Evolutionary conservation across 495 filamentous ascomycete genomes (phyloP), one percentile per base, ranked within the genome.

Genomic region (Neurospora sublineolata): DNA sequence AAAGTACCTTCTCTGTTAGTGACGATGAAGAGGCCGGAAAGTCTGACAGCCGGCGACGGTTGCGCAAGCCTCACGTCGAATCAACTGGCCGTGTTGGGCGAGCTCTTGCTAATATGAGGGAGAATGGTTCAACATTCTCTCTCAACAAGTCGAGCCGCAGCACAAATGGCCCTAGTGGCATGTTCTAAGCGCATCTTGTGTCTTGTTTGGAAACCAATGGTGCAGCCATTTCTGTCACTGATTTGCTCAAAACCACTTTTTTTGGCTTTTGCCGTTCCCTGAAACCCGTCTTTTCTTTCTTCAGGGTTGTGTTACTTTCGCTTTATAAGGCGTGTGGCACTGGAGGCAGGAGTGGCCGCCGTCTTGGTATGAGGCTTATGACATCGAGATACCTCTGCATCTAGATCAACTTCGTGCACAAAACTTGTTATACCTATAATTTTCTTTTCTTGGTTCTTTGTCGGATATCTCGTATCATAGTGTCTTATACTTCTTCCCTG

Each of bases 1-100:
- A 81, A 6, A 86, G 83, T 69, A 80, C 75, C 20, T 87, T 87
- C 70, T 83, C 81, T 0, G 82, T 81, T 33, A 86, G 87, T 68
- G 80, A 80, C 9, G 88, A 90, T 7, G 76, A 86, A 75, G 78
- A 85, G 77, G 33, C 78, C 74, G 42, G 74, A 73, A 73, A 80
- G 38, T 10, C 58, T 3, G 71, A 73, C 74, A 69, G 78, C 27
- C 83, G 85, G 39, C 82, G 85, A 42, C 82, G 84, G 60, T 79
- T 89, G 6, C 85, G 87, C 75, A 89, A 91, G 71, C 78, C 74
- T 4, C 70, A 41, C 18, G 46, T 69, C 6, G 75, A 79, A 33
- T 68, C 69, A 79, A 37, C 84, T 81, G 30, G 86, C 83, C 73
- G 85, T 85, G 73, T 81, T 80, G 12, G 83, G 80, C 18, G 83